Conservation (phyloP, 352 stramenopile species). For the Phytopythium kandeliae region DNA sequence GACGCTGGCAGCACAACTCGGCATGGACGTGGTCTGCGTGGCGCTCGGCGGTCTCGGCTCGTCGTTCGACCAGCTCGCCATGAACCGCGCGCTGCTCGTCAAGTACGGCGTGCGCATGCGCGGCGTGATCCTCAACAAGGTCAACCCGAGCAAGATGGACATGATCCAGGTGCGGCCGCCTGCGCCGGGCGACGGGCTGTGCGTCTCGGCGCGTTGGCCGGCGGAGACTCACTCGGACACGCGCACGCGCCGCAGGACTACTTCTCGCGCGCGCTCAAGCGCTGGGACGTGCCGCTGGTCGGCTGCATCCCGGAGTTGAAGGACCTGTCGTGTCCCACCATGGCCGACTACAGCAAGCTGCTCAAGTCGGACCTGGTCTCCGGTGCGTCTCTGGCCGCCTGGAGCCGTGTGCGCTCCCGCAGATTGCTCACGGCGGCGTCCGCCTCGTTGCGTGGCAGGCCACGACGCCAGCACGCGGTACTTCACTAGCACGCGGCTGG, state of each 20-base stretch:
- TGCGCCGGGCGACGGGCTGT: too few relatives aligned
- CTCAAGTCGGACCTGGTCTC: constrained; percentile 80
- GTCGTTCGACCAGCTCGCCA: constrained; percentile 81
- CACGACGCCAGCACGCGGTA: constrained; percentile 71
- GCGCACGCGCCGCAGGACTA: constrained; percentile 56
- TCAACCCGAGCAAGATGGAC: constrained; percentile 85
- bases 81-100: constrained; percentile 81
- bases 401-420: not conserved
- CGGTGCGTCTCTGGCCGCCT: constrained; percentile 15
- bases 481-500: constrained; percentile 80
- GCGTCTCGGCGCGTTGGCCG: too few relatives aligned
- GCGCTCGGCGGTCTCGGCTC: constrained; percentile 74
- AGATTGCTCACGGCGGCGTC: too few relatives aligned
- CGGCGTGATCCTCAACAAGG: constrained; percentile 86
- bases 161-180: constrained; percentile 72
- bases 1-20: constrained; percentile 52
- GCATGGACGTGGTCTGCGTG: constrained; percentile 79
- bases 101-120: constrained; percentile 72
- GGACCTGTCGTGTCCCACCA: constrained; percentile 77
- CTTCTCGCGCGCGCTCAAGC: constrained; percentile 84
- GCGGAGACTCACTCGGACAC: not conserved
- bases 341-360: constrained; percentile 84
- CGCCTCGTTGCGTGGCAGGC: too few relatives aligned
- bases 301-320: constrained; percentile 85
- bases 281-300: constrained; percentile 85